Evolutionary conservation across 1,284 basidiomycete species (phyloP).

Genomic region (Leccinum subspadiceum): DNA sequence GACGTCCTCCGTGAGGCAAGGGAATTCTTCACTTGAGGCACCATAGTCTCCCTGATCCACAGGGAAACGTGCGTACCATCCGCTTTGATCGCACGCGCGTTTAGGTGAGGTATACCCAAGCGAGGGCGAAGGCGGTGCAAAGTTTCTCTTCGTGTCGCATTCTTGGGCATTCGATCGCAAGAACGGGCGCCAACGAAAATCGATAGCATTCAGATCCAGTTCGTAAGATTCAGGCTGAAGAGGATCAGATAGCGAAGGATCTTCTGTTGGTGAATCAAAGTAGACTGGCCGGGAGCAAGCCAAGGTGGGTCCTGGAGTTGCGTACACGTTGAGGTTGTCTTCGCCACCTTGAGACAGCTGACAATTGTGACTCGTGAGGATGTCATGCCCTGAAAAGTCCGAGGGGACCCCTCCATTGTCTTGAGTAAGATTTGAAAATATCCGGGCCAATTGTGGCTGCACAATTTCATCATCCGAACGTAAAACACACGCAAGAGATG

Average conservation of each 20-base stretch:
- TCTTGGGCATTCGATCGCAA: conserved; percentile 21
- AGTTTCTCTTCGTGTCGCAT: not conserved
- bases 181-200: conserved; percentile 55
- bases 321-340: conserved; percentile 23
- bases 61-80: conserved; percentile 12
- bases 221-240: conserved; percentile 34
- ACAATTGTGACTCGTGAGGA: conserved; percentile 2
- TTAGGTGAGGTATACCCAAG: conserved; percentile 9
- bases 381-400: conserved; percentile 13
- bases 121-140: not conserved
- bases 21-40: conserved; percentile 17
- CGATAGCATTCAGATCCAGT: conserved; percentile 40
- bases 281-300: conserved; percentile 37
- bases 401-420: conserved; percentile 11
- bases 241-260: conserved; percentile 45
- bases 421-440: conserved; percentile 12
- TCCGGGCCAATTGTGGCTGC: conserved; percentile 5
- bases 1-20: conserved; percentile 8
- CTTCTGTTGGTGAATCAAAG: conserved; percentile 54
- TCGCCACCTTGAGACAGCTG: conserved; percentile 7
- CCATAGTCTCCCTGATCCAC: conserved; percentile 11
- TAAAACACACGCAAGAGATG: conserved; percentile 16
- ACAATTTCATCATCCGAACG: conserved; percentile 17
- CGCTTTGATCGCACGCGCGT: conserved; percentile 19
- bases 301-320: conserved; percentile 33